Evolutionary conservation across 169 alveolate species (phyloP), one percentile per base, ranked within the genome.

Genomic region (Cryptosporidium sp.): DNA sequence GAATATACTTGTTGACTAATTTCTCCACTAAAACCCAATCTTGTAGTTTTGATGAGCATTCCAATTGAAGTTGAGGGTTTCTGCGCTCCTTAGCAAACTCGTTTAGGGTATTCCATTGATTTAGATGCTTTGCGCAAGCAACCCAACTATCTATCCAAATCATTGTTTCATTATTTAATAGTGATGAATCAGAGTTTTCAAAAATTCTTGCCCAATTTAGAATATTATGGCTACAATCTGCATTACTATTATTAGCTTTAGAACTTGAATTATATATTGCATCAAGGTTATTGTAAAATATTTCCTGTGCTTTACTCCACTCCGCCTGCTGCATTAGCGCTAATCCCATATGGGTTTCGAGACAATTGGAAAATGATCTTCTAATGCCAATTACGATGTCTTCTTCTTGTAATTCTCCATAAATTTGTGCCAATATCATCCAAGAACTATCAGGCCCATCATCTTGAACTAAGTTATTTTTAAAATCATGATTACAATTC

Each of bases 111-210:
- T 93, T 93, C 95, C 95, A 93, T 58, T 93, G 95, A 70, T 86
- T 87, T 35, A 93, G 61, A 60, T 93, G 95, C 61, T 93, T 93
- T 26, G 93, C 93, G 18, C 93, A 91, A 29, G 93, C 51, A 56
- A 92, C 92, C 95, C 95, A 93, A 33, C 94, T 92, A 71, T 91
- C 93, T 60, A 85, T 92, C 95, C 95, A 93, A 62, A 93, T 68
- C 44, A 91, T 92, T 26, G 95, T 48, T 42, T 80, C 89, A 62
- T 65, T 80, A 80, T 39, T 42, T 62, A 80, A 44, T 26, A 51
- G 26, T 29, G 23, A 44, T 14, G 89, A 51, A 2, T 42, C 51
- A 21, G n/a, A 16, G 48, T 26, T 42, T 23, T 60, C 75, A 61
- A 65, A 23, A 18, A 80, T 10, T 16, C 44, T 67, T 37, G 37